Evolutionary conservation across 2,329 filamentous ascomycete species (phyloP).

Genomic region (Aspergillus niger): DNA sequence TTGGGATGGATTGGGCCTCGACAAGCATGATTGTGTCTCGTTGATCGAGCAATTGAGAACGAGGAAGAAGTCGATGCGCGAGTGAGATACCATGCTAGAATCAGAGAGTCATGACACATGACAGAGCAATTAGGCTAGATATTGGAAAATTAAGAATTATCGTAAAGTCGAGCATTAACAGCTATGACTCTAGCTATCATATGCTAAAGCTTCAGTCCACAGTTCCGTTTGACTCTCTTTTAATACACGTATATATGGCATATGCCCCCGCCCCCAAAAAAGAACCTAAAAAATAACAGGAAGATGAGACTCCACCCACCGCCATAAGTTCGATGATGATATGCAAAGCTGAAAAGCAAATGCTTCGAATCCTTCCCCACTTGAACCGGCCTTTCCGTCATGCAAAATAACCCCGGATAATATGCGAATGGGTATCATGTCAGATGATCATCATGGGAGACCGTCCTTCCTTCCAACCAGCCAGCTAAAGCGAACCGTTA

Average conservation of each 20-base stretch:
- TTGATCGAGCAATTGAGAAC: neutral
- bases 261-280: no score
- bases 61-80: neutral
- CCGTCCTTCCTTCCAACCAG: neutral
- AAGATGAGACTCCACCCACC: neutral
- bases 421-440: slow-evolving; percentile 9
- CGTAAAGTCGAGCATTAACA: no score
- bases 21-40: neutral
- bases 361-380: neutral
- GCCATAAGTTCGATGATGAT: neutral
- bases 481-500: neutral
- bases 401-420: neutral
- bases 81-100: neutral
- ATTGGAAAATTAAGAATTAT: no score
- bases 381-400: neutral
- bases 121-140: no score
- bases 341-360: neutral
- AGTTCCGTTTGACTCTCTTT: neutral
- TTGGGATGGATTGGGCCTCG: slow-evolving; percentile 28
- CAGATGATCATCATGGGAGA: neutral
- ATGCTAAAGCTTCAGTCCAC: neutral
- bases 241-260: neutral
- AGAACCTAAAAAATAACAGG: neutral
- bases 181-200: neutral
- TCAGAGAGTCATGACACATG: no score